Conservation (phyloP, 495 filamentous ascomycete species). For the Lasiosphaeris hirsuta region DNA sequence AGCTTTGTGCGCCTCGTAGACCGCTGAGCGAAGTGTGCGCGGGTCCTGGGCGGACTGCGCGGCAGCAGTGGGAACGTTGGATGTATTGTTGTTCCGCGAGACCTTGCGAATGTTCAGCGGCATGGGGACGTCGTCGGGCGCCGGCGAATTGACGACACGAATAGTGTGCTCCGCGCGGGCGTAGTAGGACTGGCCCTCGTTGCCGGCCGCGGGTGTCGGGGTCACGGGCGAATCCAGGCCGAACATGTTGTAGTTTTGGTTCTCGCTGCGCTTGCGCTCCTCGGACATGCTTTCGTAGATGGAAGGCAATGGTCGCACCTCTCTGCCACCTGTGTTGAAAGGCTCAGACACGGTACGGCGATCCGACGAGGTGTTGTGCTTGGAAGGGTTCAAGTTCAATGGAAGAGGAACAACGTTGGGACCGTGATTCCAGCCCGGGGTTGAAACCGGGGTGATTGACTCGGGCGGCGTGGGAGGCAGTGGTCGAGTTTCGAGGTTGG, state of each 20-base stretch:
- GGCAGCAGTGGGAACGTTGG: no score
- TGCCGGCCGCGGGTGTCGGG: conserved; percentile 23
- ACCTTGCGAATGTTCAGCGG: conserved; percentile 46
- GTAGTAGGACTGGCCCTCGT: conserved; percentile 34
- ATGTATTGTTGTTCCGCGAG: neutral
- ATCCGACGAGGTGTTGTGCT: conserved; percentile 13
- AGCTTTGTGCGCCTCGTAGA: no score
- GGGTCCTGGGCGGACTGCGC: no score
- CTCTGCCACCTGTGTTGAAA: conserved; percentile 37
- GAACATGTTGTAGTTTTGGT: neutral
- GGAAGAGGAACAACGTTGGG: conserved; percentile 16
- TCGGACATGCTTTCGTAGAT: conserved; percentile 48
- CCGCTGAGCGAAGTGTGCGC: no score
- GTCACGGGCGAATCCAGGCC: conserved; percentile 33
- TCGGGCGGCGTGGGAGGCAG: conserved; percentile 53
- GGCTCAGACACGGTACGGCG: conserved; percentile 53
- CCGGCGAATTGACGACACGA: conserved; percentile 45
- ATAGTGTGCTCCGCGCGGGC: conserved; percentile 45
- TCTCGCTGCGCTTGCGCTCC: conserved; percentile 20
- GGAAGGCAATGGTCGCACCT: conserved; percentile 45
- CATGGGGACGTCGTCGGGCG: conserved; percentile 23
- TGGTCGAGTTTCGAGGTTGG: conserved; percentile 31
- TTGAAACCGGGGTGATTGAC: conserved; percentile 29
- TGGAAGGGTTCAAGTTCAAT: neutral
- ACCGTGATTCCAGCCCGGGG: conserved; percentile 18